Base-by-base conservation (phyloP, 257 asterid genomes). In the Parsonsia alboflavescens region DNA sequence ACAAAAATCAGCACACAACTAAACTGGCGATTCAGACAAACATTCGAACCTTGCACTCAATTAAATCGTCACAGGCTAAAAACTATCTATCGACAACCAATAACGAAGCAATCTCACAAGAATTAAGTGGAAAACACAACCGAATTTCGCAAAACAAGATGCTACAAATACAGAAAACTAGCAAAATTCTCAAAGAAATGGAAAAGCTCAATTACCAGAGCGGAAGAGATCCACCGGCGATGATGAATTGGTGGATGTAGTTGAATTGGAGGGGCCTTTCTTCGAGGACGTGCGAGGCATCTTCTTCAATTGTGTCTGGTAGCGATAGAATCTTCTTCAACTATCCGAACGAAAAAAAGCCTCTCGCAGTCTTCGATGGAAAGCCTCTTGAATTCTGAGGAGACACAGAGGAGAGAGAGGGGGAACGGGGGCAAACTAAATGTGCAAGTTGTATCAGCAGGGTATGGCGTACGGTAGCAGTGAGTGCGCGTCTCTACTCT, bases 231-330 rank as follows among this genome's bases (percentile, higher is more conserved):
- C 96, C 68, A 77, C 86, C 75, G 93, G 63, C 24, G 84, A 74
- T 22, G 90, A 85, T 53, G 97, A 89, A 86, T 83, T 86, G 81
- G 81, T 85, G 50, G 96, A 79, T 42, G 90, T 74, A 36, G 89
- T 62, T 42, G 97, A 82, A 77, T 78, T 84, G 45, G 84, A 59
- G 68, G 88, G 33, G 67, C 77, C 87, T 75, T 88, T 88, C 71
- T 82, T 86, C 53, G 98, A 91, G 30, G 98, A 91, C 65, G 86
- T 56, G 21, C 98, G 96, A 84, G 93, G 97, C 98, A 93, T 93
- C 78, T 76, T 88, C 54, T 41, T 10, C 57, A 45, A 21, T n/a
- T 10, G 12, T 19, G 16, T 45, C 11, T 17, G 42, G 24, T 26
- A 3, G 44, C 61, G 9, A 19, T 6, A 63, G 45, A 63, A 33